A percentile compares a stretch with the other conserved stretches of the same genome.
These are phyloP conservation scores for Plectosphaerella plurivora DNA, from an alignment of 2,329 filamentous ascomycete genomes.

Conservation along the genomic window DNA sequence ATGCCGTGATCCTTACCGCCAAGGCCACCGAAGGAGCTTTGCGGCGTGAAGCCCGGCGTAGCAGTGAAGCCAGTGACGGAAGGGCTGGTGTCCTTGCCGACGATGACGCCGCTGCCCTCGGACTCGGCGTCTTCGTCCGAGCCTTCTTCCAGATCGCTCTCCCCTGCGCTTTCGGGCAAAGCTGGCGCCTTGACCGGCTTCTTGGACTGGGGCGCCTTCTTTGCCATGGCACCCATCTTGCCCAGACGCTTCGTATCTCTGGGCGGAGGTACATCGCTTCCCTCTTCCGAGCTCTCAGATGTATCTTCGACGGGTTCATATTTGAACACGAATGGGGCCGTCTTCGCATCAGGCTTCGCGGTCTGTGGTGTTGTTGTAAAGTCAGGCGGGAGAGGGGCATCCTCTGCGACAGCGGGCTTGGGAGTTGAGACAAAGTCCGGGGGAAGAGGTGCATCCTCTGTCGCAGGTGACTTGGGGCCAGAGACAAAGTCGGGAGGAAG, in stretches of 20 bases:
- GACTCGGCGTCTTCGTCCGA: conserved; percentile 42
- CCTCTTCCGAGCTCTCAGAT: conserved; percentile 16
- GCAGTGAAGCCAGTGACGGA: conserved; percentile 36
- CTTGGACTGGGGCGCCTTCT: conserved; percentile 3
- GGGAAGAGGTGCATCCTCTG: conserved; percentile 21
- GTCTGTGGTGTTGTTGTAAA: conserved; percentile 29
- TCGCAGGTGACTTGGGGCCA: conserved; percentile 16
- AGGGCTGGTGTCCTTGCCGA: conserved; percentile 59
- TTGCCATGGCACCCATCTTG: conserved; percentile 27
- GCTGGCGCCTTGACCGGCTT: conserved; percentile 15
- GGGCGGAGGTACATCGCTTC: conserved; percentile 30
- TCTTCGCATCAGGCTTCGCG: conserved; percentile 13
- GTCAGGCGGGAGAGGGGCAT: conserved; percentile 27
- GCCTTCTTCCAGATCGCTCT: conserved; percentile 29
- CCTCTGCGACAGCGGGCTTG: conserved; percentile 15
- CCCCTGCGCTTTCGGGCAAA: conserved; percentile 9
- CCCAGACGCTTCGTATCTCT: conserved; percentile 28
- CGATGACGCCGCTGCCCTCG: conserved; percentile 60
- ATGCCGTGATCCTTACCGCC: conserved; percentile 42
- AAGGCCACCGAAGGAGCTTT: conserved; percentile 53
- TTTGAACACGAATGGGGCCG: background rate
- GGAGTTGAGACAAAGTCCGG: conserved; percentile 29
- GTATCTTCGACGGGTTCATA: conserved; percentile 13
- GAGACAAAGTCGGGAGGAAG: conserved; percentile 28
- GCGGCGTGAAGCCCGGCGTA: conserved; percentile 49